Conservation (phyloP, 495 filamentous ascomycete species). For the Xylaria curta region DNA sequence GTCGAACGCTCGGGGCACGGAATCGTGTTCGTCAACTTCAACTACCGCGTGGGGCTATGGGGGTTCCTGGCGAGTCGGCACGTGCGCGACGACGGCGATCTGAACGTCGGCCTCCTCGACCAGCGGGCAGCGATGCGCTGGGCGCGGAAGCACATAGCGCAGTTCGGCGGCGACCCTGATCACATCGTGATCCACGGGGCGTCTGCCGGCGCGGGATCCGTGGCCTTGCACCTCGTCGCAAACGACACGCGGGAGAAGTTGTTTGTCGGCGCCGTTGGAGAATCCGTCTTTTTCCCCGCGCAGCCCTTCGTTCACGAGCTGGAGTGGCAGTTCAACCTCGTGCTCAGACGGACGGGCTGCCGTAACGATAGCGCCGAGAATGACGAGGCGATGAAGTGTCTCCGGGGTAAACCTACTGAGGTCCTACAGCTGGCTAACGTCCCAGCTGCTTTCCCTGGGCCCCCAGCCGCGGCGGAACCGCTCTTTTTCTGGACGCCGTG, state of each 20-base stretch:
- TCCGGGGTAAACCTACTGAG: constrained; percentile 54
- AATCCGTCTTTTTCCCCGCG: constrained; percentile 54
- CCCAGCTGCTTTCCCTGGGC: constrained; percentile 51
- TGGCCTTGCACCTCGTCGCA: constrained; percentile 70
- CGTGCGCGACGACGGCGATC: constrained; percentile 54
- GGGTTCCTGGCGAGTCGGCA: constrained; percentile 73
- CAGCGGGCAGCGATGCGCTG: constrained; percentile 71
- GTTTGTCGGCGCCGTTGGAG: constrained; percentile 49
- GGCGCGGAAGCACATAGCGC: constrained; percentile 68
- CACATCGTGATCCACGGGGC: constrained; percentile 75
- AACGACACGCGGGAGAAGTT: constrained; percentile 51
- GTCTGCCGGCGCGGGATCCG: constrained; percentile 72
- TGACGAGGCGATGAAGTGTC: constrained; percentile 52
- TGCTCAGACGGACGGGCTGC: constrained; percentile 42
- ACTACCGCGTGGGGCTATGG: constrained; percentile 74
- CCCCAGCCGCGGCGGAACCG: constrained; percentile 49
- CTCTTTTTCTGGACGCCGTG: constrained; percentile 65
- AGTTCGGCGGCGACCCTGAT: constrained; percentile 76
- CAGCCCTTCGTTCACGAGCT: constrained; percentile 48
- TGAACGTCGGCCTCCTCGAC: constrained; percentile 77
- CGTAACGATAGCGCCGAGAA: neutral
- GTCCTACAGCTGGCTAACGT: constrained; percentile 61
- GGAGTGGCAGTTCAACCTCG: constrained; percentile 51
- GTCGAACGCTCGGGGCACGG: constrained; percentile 62
- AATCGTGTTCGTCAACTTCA: constrained; percentile 77